phyloP scores from a whole-genome alignment of 345 rosid species.

The Atalantia buxifolia region DNA sequence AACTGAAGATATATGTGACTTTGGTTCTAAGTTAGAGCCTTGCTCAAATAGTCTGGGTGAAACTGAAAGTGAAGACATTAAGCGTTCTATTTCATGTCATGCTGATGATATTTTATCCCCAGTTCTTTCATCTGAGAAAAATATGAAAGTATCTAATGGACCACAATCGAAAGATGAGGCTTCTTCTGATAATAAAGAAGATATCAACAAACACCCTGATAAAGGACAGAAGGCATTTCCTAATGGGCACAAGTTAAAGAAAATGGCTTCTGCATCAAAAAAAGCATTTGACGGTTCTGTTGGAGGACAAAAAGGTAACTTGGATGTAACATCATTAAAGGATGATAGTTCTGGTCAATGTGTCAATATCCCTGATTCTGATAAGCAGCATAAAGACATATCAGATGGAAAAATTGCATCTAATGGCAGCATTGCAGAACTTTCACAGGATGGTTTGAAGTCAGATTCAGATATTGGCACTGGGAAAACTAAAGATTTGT shows the following conservation, averaged over 20 bases:
- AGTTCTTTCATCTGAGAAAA: constrained; percentile 40
- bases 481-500: constrained; percentile 32
- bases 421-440: constrained; percentile 24
- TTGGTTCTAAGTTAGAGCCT: constrained; percentile 34
- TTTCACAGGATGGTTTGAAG: constrained; percentile 25
- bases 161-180: constrained; percentile 37
- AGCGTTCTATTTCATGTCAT: constrained; percentile 37
- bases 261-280: constrained; percentile 26
- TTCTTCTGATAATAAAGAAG: constrained; percentile 32
- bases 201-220: constrained; percentile 27
- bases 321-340: constrained; percentile 23
- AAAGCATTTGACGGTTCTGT: constrained; percentile 32
- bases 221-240: constrained; percentile 29
- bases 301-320: constrained; percentile 31
- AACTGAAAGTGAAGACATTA: constrained; percentile 44
- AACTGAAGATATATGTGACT: constrained; percentile 31
- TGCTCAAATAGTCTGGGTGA: constrained; percentile 32
- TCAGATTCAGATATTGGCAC: constrained; percentile 26
- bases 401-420: constrained; percentile 26
- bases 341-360: constrained; percentile 28
- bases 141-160: constrained; percentile 31
- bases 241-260: constrained; percentile 43
- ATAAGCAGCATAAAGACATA: constrained; percentile 39
- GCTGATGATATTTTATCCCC: constrained; percentile 33
- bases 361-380: constrained; percentile 21